Evolutionary conservation across 306 rosid genomes (phyloP), one percentile per base, ranked within the genome.

Genomic region (Canavalia gladiata): DNA sequence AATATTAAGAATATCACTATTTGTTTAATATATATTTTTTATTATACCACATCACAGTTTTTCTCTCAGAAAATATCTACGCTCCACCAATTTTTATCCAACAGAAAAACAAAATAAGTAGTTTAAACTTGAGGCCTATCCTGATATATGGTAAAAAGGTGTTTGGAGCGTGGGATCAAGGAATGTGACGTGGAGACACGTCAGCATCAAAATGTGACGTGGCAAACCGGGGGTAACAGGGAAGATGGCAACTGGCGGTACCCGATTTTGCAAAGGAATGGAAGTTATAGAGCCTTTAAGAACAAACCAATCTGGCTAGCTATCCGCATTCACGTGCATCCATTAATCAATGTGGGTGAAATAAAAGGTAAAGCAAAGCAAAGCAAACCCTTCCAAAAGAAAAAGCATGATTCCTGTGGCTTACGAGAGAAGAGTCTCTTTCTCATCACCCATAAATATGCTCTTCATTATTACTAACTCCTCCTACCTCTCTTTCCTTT

Each of bases 271-370:
- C 68, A 68, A 8, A 2, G 11, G 73, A 81, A 63, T 72, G 82
- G 80, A 52, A 75, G 87, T 67, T 78, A 45, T 86, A 76, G 74
- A 72, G 87, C 29, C 88, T 89, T 91, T 69, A 83, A 76, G 96
- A 18, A 84, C 87, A 89, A 74, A 80, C 89, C 91, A 84, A 78
- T 75, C 88, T 87, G 89, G 87, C 90, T 30, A 58, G 63, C 85
- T 68, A 88, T 86, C 89, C 85, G 47, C 72, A 89, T 89, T 90
- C 93, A 90, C 89, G 97, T 88, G 97, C 95, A 41, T 88, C 89
- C 95, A 89, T 89, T 89, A 67, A 92, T 77, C 81, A 56, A 56
- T 65, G 65, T 34, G 68, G 72, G 49, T 69, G 72, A 58, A 60
- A 83, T 76, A 2, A 18, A 72, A 72, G 50, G 60, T 46, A 29